Base-by-base conservation (phyloP, 2,329 filamentous ascomycete species). In the Curvularia sp. region DNA sequence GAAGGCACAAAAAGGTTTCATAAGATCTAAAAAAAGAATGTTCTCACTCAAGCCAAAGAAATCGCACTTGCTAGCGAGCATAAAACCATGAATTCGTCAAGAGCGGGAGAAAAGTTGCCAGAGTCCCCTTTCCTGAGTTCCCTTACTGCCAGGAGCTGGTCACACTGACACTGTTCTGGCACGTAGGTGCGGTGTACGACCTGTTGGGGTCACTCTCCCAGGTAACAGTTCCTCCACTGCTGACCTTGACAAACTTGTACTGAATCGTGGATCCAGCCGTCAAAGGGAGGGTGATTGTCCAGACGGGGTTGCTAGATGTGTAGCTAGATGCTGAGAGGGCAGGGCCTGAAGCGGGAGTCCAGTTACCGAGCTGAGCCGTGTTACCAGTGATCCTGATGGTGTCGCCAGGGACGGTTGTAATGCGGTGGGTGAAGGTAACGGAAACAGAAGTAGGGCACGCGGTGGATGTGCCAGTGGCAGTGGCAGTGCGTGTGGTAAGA, bases 381-480 rank as follows among this genome's bases (percentile, higher is more conserved):
- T 77, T 79, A 35, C 83, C 83, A 0, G 77, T 66, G 3, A 84
- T 70, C 49, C 78, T 80, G 38, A 85, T 68, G 30, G 81, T 82
- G 57, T 85, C 82, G 20, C 83, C 83, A 46, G 71, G 80, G 44
- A 78, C 79, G 1, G 82, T 85, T 1, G 71, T 71, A 5, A 81
- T 79, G 51, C 80, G 79, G 13, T 83, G 75, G 28, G 77, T 73
- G 68, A 85, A 84, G 5, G 74, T 72, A 1, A 84, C 78, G 0
- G 72, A 62, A 5, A 77, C 71, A 1, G 70, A 35, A 1, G 68
- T 64, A 1, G 73, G 70, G 31, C 71, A 75, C 10, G 39, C 55
- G 4, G 62, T 63, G 8, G 48, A 48, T 4, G 67, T 66, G 2
- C 57, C 38, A 22, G 46, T 41, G 12, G 46, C 41, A 22, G 49